Conservation (phyloP, 169 alveolate genomes). For the Plasmodium chabaudi region DNA sequence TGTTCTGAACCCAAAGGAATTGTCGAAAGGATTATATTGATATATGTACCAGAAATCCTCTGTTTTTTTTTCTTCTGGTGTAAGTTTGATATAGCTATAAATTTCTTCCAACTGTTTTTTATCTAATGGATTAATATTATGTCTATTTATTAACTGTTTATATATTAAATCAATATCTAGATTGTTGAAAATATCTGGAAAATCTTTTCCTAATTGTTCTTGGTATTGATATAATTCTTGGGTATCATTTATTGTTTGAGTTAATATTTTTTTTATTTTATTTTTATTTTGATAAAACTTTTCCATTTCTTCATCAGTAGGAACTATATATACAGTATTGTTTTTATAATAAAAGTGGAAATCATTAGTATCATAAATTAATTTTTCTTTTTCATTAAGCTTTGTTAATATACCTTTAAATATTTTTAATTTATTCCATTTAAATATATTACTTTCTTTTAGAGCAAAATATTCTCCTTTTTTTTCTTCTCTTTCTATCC, state of each 20-base stretch:
- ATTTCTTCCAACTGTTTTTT: constrained; percentile 36
- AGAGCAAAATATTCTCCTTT: constrained; percentile 90
- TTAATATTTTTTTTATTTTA: constrained; percentile 77
- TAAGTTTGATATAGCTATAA: constrained; percentile 35
- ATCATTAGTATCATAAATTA: constrained; percentile 81
- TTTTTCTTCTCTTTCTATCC: constrained; percentile 84
- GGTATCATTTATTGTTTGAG: constrained; percentile 49
- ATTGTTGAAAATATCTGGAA: constrained; percentile 52
- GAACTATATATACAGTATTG: constrained; percentile 81
- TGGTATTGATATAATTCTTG: constrained; percentile 70
- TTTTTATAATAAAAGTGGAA: constrained; percentile 84
- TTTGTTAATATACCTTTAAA: constrained; percentile 78
- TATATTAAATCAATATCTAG: constrained; percentile 55
- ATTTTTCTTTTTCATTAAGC: constrained; percentile 80
- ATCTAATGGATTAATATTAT: constrained; percentile 60
- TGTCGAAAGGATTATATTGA: constrained; percentile 56
- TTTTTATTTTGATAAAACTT: constrained; percentile 79
- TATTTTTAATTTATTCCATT: constrained; percentile 86
- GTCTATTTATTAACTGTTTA: constrained; percentile 63
- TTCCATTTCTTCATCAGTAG: constrained; percentile 82
- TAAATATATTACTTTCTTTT: constrained; percentile 86
- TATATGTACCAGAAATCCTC: constrained; percentile 66
- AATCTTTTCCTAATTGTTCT: constrained; percentile 54
- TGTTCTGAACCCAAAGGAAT: constrained; percentile 52
- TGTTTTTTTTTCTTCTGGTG: constrained; percentile 61